Conservation (phyloP, 495 filamentous ascomycete species). For the Penicillium herquei region DNA sequence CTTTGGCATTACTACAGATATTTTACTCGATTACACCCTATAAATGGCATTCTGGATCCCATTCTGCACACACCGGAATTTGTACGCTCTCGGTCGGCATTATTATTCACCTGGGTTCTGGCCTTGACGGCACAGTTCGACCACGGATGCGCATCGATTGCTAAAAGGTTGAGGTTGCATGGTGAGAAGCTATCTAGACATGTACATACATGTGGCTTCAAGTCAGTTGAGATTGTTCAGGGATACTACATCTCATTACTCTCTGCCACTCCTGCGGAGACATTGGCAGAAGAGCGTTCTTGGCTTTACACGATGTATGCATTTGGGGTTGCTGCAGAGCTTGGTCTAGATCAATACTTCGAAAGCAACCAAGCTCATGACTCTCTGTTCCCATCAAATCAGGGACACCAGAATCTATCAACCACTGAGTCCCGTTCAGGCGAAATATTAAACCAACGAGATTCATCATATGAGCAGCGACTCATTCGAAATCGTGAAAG, state of each 20-base stretch:
- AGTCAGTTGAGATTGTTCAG: conserved; percentile 62
- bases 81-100: conserved; percentile 58
- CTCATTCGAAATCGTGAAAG: conserved; percentile 23
- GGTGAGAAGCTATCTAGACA: conserved; percentile 57
- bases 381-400: no score
- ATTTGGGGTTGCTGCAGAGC: conserved; percentile 23
- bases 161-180: conserved; percentile 56
- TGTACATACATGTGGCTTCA: conserved; percentile 54
- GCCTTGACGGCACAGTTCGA: conserved; percentile 61
- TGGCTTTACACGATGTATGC: conserved; percentile 32
- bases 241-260: conserved; percentile 30
- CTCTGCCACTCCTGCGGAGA: conserved; percentile 25
- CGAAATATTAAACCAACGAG: background rate
- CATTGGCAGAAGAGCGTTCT: conserved; percentile 22
- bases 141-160: conserved; percentile 50
- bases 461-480: conserved; percentile 7
- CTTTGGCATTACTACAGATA: conserved; percentile 40
- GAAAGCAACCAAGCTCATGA: background rate
- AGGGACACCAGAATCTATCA: background rate
- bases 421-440: background rate
- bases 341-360: conserved; percentile 21
- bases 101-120: conserved; percentile 63
- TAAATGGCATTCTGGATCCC: conserved; percentile 63
- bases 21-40: conserved; percentile 60
- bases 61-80: conserved; percentile 57